Evolutionary conservation across 805 yeast species (phyloP).

Genomic region (Candida parachauliodes): DNA sequence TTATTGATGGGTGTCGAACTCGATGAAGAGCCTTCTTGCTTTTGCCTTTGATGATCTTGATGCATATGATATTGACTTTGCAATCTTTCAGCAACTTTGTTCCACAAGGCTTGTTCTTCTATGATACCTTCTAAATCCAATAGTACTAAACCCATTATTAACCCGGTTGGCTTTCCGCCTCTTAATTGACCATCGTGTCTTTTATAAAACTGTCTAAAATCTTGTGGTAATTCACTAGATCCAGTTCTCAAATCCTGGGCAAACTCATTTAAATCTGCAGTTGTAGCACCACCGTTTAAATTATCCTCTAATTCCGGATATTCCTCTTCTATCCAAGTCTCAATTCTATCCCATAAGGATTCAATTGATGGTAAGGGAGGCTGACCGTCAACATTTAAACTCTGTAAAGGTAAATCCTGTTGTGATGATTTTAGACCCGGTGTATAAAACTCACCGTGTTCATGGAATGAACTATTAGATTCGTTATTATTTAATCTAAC

Average conservation of each 20-base stretch:
- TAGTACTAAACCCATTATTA: constrained; percentile 40
- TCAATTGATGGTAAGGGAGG: constrained; percentile 48
- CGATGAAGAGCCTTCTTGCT: constrained; percentile 7
- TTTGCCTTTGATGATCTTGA: constrained; percentile 24
- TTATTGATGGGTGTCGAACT: constrained; percentile 12
- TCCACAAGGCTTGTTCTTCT: constrained; percentile 42
- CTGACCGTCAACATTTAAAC: constrained; percentile 42
- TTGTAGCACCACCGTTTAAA: constrained; percentile 41
- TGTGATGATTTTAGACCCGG: constrained; percentile 45
- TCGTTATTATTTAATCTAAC: constrained; percentile 34
- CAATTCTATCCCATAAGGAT: constrained; percentile 42
- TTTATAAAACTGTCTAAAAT: constrained; percentile 43
- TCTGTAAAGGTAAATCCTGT: constrained; percentile 44
- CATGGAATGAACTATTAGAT: constrained; percentile 26
- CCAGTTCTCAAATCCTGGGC: constrained; percentile 43
- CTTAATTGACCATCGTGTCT: constrained; percentile 45
- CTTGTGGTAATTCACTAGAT: constrained; percentile 31
- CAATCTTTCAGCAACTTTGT: constrained; percentile 37
- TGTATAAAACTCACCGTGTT: constrained; percentile 20
- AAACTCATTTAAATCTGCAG: constrained; percentile 45
- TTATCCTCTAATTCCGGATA: constrained; percentile 44
- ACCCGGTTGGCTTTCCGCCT: constrained; percentile 45
- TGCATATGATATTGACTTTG: constrained; percentile 33
- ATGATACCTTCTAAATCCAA: constrained; percentile 41
- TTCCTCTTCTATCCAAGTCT: constrained; percentile 41